Conservation (phyloP, 345 rosid species). For the Carallia pectinifolia region DNA sequence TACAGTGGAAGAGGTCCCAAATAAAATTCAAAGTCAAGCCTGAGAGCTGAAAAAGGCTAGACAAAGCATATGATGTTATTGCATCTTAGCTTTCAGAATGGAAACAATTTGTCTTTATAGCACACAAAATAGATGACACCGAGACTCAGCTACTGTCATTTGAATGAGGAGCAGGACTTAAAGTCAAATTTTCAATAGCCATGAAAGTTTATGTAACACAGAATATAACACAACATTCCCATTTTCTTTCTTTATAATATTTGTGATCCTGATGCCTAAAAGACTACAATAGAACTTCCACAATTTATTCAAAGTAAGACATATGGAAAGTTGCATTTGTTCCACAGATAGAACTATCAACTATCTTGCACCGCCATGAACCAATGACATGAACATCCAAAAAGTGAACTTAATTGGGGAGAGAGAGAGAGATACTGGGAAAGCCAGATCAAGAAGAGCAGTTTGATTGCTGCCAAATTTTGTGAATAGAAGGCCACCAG, state of each 20-base stretch:
- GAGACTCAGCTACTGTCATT: slow-evolving; percentile 1
- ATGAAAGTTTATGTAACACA: neutral
- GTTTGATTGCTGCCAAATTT: slow-evolving; percentile 82
- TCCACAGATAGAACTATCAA: neutral
- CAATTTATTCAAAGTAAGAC: neutral
- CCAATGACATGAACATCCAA: neutral
- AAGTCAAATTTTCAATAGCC: neutral
- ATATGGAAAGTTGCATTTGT: neutral
- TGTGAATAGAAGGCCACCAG: slow-evolving; percentile 81
- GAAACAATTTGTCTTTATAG: too few species aligned
- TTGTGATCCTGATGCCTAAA: neutral
- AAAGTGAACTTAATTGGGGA: neutral
- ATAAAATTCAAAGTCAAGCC: too few species aligned
- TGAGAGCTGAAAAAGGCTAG: too few species aligned
- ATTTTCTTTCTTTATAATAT: neutral
- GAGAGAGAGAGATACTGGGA: slow-evolving; percentile 51
- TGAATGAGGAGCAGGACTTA: neutral
- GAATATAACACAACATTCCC: neutral
- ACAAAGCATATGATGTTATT: too few species aligned
- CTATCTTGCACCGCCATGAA: neutral
- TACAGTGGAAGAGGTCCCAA: too few species aligned
- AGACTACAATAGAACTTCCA: neutral
- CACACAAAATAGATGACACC: neutral
- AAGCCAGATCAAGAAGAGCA: slow-evolving; percentile 83
- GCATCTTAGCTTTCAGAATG: too few species aligned